These are phyloP conservation scores for Lipomyces oligophaga DNA, from an alignment of 805 yeast species.

Conservation along the genomic window DNA sequence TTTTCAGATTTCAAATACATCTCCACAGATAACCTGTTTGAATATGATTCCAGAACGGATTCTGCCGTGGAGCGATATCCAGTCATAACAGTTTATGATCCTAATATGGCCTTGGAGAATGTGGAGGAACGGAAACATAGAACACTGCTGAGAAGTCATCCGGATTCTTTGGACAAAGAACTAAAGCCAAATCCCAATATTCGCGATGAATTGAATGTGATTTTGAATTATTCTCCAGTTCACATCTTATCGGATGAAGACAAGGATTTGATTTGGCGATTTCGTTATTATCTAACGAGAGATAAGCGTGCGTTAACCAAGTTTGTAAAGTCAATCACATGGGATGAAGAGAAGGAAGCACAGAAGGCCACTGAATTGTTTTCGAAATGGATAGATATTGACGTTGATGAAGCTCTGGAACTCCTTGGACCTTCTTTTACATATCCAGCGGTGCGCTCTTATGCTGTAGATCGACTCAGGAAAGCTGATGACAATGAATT, in stretches of 20 bases:
- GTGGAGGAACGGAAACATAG: slow-evolving; percentile 88
- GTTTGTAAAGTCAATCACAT: slow-evolving; percentile 78
- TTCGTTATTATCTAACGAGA: slow-evolving; percentile 72
- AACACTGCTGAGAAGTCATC: slow-evolving; percentile 76
- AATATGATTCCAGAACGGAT: slow-evolving; percentile 1
- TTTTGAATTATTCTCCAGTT: slow-evolving; percentile 76
- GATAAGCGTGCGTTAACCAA: slow-evolving; percentile 66
- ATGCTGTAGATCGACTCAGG: slow-evolving; percentile 80
- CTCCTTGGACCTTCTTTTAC: slow-evolving; percentile 73
- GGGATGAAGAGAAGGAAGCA: slow-evolving; percentile 81
- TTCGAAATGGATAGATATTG: slow-evolving; percentile 69
- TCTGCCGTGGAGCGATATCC: slow-evolving; percentile 16
- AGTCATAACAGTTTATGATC: slow-evolving; percentile 52
- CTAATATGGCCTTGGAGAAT: slow-evolving; percentile 63
- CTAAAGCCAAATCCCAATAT: slow-evolving; percentile 82
- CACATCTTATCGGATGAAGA: slow-evolving; percentile 77
- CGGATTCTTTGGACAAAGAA: slow-evolving; percentile 74
- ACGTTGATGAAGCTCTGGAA: slow-evolving; percentile 81
- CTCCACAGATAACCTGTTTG: slow-evolving; percentile 10
- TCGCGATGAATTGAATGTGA: slow-evolving; percentile 63
- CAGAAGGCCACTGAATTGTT: slow-evolving; percentile 72
- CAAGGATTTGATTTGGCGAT: slow-evolving; percentile 85
- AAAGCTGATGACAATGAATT: slow-evolving; percentile 72
- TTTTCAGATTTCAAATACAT: slow-evolving; percentile 54
- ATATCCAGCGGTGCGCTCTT: slow-evolving; percentile 68